These are phyloP conservation scores for Climacium dendroides DNA, from an alignment of 225 moss, liverwort and hornwort species.

Conservation along the genomic window DNA sequence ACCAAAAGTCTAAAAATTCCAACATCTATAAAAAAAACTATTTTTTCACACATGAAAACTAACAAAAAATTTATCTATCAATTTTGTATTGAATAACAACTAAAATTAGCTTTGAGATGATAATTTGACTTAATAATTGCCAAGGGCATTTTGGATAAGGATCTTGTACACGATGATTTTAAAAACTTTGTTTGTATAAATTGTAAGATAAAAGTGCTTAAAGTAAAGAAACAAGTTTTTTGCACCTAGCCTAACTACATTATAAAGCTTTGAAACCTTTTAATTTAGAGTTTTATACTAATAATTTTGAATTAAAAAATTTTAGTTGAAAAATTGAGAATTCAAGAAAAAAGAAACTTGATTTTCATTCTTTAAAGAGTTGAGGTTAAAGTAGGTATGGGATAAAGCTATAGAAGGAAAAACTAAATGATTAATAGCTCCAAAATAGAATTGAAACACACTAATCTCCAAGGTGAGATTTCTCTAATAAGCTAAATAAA, in stretches of 20 bases:
- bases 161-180: background rate
- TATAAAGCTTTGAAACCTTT: background rate
- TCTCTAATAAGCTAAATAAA: background rate
- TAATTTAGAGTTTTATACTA: too few relatives aligned
- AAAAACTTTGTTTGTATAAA: background rate
- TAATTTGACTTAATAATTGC: background rate
- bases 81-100: accelerated
- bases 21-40: too few relatives aligned
- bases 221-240: background rate
- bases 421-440: background rate
- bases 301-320: too few relatives aligned
- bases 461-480: background rate
- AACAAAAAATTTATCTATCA: background rate
- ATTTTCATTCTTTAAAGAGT: background rate
- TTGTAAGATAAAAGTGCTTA: background rate
- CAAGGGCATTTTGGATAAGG: background rate
- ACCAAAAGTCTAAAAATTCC: accelerated
- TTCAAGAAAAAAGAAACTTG: background rate
- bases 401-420: background rate
- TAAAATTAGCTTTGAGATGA: background rate
- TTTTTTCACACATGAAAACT: too few relatives aligned
- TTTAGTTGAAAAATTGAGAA: background rate
- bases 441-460: background rate
- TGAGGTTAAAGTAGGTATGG: background rate
- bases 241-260: too few relatives aligned